A percentile compares a stretch with the other conserved stretches of the same genome.
phyloP scores from a whole-genome alignment of 1,139 yeast genomes.

The Meyerozyma carpophila region DNA sequence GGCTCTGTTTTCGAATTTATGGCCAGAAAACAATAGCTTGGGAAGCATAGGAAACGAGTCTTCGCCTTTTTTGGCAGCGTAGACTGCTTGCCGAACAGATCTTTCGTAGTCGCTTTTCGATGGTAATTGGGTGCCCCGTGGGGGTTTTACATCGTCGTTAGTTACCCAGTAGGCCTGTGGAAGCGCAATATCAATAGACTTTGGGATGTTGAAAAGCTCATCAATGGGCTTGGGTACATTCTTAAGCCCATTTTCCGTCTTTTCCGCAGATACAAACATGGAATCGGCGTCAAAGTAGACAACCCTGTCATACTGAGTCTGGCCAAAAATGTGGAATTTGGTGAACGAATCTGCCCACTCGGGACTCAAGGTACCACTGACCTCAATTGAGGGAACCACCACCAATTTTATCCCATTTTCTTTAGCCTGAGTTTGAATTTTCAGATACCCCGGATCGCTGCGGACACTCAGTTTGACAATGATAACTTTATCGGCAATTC shows the following conservation, averaged over 20 bases:
- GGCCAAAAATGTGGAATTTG: slow-evolving; percentile 48
- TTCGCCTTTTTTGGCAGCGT: slow-evolving; percentile 1
- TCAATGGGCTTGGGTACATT: slow-evolving; percentile 17
- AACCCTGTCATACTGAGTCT: slow-evolving; percentile 36
- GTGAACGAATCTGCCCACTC: slow-evolving; percentile 52
- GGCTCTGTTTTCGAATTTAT: slow-evolving; percentile 24
- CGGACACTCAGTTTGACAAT: slow-evolving; percentile 14
- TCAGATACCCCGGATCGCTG: slow-evolving; percentile 5
- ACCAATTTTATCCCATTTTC: slow-evolving; percentile 14
- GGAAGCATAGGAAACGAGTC: slow-evolving; percentile 11
- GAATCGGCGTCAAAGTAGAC: slow-evolving; percentile 43
- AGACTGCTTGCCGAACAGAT: slow-evolving; percentile 5
- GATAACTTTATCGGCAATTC: slow-evolving; percentile 22
- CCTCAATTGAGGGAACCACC: slow-evolving; percentile 15
- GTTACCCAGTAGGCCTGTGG: slow-evolving; percentile 39
- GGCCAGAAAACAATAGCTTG: slow-evolving; percentile 19
- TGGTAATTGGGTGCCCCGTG: neutral
- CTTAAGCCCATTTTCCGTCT: slow-evolving; percentile 7
- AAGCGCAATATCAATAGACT: slow-evolving; percentile 23
- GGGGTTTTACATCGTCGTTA: slow-evolving; percentile 8
- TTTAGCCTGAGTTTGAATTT: slow-evolving; percentile 5
- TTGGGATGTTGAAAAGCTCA: slow-evolving; percentile 27
- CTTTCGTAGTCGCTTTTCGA: slow-evolving; percentile 4
- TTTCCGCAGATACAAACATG: slow-evolving; percentile 17
- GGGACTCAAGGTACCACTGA: slow-evolving; percentile 13